Evolutionary conservation across 441 rosid genomes (phyloP).

Genomic region (Mallotus japonicus): DNA sequence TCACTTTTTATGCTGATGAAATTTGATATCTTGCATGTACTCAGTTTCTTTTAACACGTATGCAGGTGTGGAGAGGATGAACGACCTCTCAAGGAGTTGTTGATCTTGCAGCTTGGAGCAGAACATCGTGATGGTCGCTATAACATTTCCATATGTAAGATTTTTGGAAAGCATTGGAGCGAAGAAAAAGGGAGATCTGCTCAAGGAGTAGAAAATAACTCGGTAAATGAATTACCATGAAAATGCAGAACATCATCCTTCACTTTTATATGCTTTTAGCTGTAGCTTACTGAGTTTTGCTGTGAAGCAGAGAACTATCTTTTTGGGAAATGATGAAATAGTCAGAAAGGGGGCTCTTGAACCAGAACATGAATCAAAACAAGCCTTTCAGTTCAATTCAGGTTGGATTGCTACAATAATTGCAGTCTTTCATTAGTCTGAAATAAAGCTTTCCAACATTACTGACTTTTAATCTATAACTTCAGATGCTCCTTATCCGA

Average conservation of each 20-base stretch:
- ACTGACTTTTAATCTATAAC: background rate
- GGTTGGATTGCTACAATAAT: slow-evolving; percentile 27
- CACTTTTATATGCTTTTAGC: background rate
- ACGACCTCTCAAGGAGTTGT: slow-evolving; percentile 61
- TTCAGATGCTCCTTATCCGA: slow-evolving; percentile 41
- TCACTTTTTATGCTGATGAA: background rate
- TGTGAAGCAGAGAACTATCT: slow-evolving; percentile 32
- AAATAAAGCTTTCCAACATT: background rate
- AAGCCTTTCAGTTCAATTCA: slow-evolving; percentile 33
- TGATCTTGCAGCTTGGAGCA: slow-evolving; percentile 54
- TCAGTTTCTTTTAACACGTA: background rate
- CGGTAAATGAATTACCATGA: slow-evolving; percentile 27
- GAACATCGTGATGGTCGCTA: slow-evolving; percentile 39
- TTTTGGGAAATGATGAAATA: slow-evolving; percentile 19
- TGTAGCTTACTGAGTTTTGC: slow-evolving; percentile 5
- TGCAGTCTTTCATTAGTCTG: background rate
- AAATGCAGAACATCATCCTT: background rate
- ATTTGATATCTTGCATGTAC: background rate
- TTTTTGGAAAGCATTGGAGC: slow-evolving; percentile 48
- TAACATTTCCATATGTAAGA: slow-evolving; percentile 39
- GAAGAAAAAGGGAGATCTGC: slow-evolving; percentile 37
- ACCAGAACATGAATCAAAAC: slow-evolving; percentile 30
- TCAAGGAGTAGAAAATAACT: slow-evolving; percentile 29
- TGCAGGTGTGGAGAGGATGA: slow-evolving; percentile 76
- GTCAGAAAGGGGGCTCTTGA: slow-evolving; percentile 25